Evolutionary conservation across 2,329 filamentous ascomycete species (phyloP).

Genomic region (Reticulascus tulasneorum): DNA sequence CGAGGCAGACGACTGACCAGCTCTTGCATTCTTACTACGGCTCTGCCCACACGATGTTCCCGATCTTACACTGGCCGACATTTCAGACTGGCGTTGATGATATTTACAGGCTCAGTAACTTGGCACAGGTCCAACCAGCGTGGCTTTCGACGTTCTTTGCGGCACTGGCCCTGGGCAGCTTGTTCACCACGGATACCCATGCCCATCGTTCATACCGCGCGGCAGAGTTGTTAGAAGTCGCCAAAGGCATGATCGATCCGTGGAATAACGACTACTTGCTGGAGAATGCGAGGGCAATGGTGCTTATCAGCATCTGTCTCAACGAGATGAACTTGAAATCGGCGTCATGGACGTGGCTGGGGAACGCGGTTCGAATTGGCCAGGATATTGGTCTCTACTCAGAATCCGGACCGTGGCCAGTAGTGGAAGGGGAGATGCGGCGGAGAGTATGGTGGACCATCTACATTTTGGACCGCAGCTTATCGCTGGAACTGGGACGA

Average conservation of each 20-base stretch:
- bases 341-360: conserved; percentile 82
- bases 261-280: conserved; percentile 77
- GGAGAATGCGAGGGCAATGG: conserved; percentile 67
- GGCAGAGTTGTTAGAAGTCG: conserved; percentile 66
- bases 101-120: conserved; percentile 63
- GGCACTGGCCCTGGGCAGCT: conserved; percentile 75
- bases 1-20: conserved; percentile 64
- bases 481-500: conserved; percentile 75
- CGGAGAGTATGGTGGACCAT: conserved; percentile 90
- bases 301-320: conserved; percentile 74
- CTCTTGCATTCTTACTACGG: conserved; percentile 73
- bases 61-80: conserved; percentile 82
- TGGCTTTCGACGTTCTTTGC: conserved; percentile 81
- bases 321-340: conserved; percentile 84
- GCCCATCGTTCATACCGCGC: conserved; percentile 49
- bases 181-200: conserved; percentile 62
- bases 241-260: conserved; percentile 67
- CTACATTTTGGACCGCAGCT: conserved; percentile 79
- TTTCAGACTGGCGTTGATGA: conserved; percentile 74
- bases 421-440: conserved; percentile 80
- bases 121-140: conserved; percentile 58
- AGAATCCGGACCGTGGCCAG: conserved; percentile 68
- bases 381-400: conserved; percentile 81
- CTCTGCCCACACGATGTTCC: conserved; percentile 75
- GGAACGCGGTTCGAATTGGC: conserved; percentile 70